These are phyloP conservation scores for Terfezia boudieri DNA, from an alignment of 495 filamentous ascomycete genomes.

Conservation along the genomic window DNA sequence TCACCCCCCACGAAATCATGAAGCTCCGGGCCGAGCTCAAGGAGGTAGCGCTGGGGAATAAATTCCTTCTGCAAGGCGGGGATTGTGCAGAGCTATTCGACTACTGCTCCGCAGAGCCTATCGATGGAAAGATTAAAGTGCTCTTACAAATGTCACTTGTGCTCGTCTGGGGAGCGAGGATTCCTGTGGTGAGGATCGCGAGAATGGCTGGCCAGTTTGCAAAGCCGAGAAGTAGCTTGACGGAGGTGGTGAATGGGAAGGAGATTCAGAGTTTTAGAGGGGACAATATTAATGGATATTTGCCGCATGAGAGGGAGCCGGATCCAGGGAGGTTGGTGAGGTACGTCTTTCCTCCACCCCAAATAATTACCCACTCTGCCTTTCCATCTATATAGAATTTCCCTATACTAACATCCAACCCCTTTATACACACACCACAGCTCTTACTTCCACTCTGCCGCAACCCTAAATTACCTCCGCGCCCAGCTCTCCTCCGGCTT, in stretches of 20 bases:
- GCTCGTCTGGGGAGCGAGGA: constrained; percentile 66
- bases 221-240: constrained; percentile 77
- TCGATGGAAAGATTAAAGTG: constrained; percentile 90
- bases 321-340: constrained; percentile 65
- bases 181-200: constrained; percentile 82
- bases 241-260: constrained; percentile 55
- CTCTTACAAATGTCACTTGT: constrained; percentile 90
- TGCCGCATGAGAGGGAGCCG: constrained; percentile 41
- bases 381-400: neutral
- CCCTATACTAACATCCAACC: neutral
- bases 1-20: constrained; percentile 66
- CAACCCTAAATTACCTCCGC: constrained; percentile 80
- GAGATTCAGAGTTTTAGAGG: constrained; percentile 79
- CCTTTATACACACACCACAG: constrained; percentile 16
- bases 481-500: constrained; percentile 67
- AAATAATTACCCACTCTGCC: neutral
- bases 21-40: constrained; percentile 51
- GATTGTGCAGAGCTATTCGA: constrained; percentile 96
- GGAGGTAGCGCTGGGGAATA: constrained; percentile 77
- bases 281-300: constrained; percentile 86
- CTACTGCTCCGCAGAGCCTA: constrained; percentile 74
- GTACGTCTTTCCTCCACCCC: constrained; percentile 16
- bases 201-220: constrained; percentile 95
- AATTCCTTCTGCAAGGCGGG: constrained; percentile 86
- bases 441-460: constrained; percentile 86